Conservation (phyloP, 331 rosid species). For the Saraca asoca region DNA sequence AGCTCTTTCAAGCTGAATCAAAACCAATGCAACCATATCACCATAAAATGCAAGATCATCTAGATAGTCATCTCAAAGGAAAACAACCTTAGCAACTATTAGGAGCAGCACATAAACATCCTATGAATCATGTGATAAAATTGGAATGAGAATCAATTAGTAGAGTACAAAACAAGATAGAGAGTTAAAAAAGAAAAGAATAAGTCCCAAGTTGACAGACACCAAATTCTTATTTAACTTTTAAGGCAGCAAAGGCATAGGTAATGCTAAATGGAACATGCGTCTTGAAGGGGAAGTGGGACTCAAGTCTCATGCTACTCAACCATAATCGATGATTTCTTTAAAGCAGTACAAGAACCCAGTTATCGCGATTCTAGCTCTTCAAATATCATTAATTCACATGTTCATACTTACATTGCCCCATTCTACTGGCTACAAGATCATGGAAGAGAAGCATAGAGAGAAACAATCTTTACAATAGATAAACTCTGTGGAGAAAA, state of each 20-base stretch:
- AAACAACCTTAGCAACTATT: conserved; percentile 22
- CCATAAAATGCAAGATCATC: conserved; percentile 11
- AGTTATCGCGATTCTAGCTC: neutral
- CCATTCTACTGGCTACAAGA: neutral
- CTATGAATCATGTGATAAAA: conserved; percentile 10
- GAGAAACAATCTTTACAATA: neutral
- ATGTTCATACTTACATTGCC: neutral
- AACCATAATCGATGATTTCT: neutral
- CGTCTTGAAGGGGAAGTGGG: neutral
- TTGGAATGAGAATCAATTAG: conserved; percentile 24
- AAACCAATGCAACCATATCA: conserved; percentile 33
- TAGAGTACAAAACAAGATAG: conserved; percentile 1
- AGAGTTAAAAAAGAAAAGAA: neutral
- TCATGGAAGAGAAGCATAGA: neutral
- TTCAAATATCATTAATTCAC: conserved; percentile 10
- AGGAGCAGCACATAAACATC: conserved; percentile 5
- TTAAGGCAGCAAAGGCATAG: conserved; percentile 15
- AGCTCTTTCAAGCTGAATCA: conserved; percentile 75
- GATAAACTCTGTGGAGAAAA: neutral
- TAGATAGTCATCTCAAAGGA: conserved; percentile 10
- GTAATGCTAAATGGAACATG: conserved; percentile 12
- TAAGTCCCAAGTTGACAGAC: neutral
- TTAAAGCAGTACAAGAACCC: conserved; percentile 7
- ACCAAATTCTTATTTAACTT: neutral
- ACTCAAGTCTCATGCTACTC: conserved; percentile 6